Conservation (phyloP, 2,329 filamentous ascomycete species). For the Curvularia verruculosa region DNA sequence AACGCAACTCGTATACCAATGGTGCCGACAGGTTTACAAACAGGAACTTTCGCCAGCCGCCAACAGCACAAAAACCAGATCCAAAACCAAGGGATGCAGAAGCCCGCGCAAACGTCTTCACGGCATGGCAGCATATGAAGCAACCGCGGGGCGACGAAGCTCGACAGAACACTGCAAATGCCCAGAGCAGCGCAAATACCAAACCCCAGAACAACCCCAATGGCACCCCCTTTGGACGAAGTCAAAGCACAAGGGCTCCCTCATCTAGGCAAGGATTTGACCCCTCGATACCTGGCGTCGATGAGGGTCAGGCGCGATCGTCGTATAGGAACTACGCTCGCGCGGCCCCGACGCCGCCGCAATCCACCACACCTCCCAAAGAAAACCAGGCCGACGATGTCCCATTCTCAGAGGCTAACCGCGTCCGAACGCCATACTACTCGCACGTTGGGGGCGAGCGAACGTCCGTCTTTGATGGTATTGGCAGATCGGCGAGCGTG, state of each 20-base stretch:
- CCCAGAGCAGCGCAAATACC: slow-evolving; percentile 12
- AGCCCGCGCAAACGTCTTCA: slow-evolving; percentile 53
- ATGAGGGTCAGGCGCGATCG: slow-evolving; percentile 64
- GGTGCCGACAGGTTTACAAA: slow-evolving; percentile 54
- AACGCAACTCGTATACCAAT: slow-evolving; percentile 40
- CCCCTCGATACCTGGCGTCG: slow-evolving; percentile 63
- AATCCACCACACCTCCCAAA: slow-evolving; percentile 23
- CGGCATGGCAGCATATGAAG: slow-evolving; percentile 59
- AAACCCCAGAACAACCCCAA: slow-evolving; percentile 40
- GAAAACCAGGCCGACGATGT: slow-evolving; percentile 34
- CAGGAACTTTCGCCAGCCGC: slow-evolving; percentile 50
- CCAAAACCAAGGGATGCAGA: slow-evolving; percentile 46
- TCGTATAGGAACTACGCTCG: slow-evolving; percentile 52
- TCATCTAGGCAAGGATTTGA: slow-evolving; percentile 64
- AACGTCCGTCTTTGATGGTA: slow-evolving; percentile 60
- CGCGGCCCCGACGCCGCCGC: slow-evolving; percentile 42
- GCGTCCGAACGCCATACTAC: slow-evolving; percentile 61
- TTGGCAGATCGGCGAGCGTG: slow-evolving; percentile 61
- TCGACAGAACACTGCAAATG: slow-evolving; percentile 27
- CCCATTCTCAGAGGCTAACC: slow-evolving; percentile 54
- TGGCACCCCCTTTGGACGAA: slow-evolving; percentile 48
- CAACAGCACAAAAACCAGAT: slow-evolving; percentile 41
- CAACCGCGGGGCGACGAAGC: slow-evolving; percentile 40
- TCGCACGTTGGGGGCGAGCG: slow-evolving; percentile 61
- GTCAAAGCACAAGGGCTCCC: slow-evolving; percentile 52